A percentile compares a stretch with the other conserved stretches of the same genome.
phyloP scores from a whole-genome alignment of 1,284 basidiomycete genomes.

The Gomphus sp. region DNA sequence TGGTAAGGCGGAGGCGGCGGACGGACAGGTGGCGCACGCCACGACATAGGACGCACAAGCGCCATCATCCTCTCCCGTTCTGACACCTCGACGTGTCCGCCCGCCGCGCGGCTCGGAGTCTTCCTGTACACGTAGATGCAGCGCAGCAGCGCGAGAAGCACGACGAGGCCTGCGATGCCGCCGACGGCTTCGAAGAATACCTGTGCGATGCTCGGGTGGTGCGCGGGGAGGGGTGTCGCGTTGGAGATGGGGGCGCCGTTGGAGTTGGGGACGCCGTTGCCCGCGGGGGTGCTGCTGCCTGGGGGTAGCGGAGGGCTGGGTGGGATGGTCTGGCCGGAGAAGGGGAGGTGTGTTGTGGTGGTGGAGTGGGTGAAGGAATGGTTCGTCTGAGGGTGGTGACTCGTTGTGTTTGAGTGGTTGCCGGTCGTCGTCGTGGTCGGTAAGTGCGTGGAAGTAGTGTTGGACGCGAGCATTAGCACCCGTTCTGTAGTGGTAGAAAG shows the following conservation, averaged over 20 bases:
- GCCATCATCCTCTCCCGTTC: conserved; percentile 4
- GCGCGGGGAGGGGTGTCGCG: background rate
- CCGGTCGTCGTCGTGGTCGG: too few relatives aligned
- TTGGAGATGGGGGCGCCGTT: background rate
- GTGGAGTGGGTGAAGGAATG: background rate
- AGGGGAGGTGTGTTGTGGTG: background rate
- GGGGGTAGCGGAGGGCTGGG: background rate
- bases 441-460: too few relatives aligned
- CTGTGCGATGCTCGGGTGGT: background rate
- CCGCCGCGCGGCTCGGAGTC: background rate
- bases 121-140: conserved; percentile 3
- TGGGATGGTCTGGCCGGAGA: background rate
- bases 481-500: too few relatives aligned
- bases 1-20: conserved; percentile 8
- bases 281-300: too few relatives aligned
- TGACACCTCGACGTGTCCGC: background rate
- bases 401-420: too few relatives aligned
- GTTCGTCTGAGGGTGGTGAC: too few relatives aligned
- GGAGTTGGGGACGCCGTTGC: background rate
- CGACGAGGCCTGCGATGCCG: conserved; percentile 1
- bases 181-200: conserved; percentile 8
- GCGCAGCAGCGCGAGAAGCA: background rate
- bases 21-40: background rate
- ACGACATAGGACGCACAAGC: background rate
- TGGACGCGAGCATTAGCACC: too few relatives aligned